Evolutionary conservation across 108 stramenopile species (phyloP).

Genomic region (Mayamaea pseudoterrestris): DNA sequence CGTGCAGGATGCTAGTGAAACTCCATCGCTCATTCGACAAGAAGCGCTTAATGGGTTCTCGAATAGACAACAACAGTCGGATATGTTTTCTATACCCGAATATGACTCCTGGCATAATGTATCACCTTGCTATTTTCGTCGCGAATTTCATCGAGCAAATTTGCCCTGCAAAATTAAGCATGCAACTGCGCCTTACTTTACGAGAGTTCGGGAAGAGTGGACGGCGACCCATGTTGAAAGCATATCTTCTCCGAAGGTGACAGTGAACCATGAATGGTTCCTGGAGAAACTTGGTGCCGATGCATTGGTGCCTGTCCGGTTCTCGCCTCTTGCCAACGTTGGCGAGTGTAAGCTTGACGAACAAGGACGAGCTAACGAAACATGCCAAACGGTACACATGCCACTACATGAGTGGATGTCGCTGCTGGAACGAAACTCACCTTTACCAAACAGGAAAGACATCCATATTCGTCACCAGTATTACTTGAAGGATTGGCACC

Average conservation of each 20-base stretch:
- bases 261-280: slow-evolving; percentile 48
- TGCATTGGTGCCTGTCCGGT: slow-evolving; percentile 44
- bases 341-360: slow-evolving; percentile 30
- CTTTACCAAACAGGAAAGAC: not conserved
- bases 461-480: not conserved
- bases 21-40: not conserved
- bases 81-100: not conserved
- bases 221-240: not conserved
- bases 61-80: not conserved
- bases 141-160: not conserved
- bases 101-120: not conserved
- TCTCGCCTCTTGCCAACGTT: not conserved
- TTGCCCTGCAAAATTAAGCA: not conserved
- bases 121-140: not conserved
- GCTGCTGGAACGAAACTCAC: slow-evolving; percentile 6
- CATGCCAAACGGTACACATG: slow-evolving; percentile 39
- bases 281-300: slow-evolving; percentile 28
- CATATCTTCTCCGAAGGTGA: not conserved
- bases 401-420: slow-evolving; percentile 35
- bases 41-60: not conserved
- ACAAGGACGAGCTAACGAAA: slow-evolving; percentile 57
- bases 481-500: slow-evolving; percentile 83
- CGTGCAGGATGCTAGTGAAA: not conserved
- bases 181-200: not conserved
- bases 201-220: not conserved